Base-by-base conservation (phyloP, 2,329 filamentous ascomycete species). In the Colletotrichum magnum region DNA sequence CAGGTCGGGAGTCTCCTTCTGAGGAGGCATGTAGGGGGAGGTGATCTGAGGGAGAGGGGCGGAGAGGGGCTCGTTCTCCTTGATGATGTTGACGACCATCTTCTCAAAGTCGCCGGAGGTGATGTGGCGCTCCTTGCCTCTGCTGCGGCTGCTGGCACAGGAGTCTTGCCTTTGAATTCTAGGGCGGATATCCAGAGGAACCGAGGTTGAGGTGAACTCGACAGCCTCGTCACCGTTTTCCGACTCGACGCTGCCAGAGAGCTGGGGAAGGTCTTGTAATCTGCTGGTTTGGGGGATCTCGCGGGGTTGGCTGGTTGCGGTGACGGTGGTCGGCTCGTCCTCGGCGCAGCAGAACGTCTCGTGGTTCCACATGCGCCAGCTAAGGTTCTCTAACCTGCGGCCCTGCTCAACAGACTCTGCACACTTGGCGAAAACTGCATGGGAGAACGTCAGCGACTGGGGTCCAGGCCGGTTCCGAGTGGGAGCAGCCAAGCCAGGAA, bases 361-460 rank as follows among this genome's bases (percentile, higher is more conserved):
- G 76, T 94, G 89, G 76, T 94, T 97, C 95, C 95, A 98, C 71
- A 98, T 84, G 75, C 96, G 88, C 96, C 96, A 98, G 79, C 93
- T 97, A 72, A 99, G 86, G 83, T 99, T 98, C 80, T 98, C 96
- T 78, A 98, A 86, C 77, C 96, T 88, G 78, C 94, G 91, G 66
- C 96, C 96, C 81, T 98, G 93, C 79, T 97, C 94, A 79, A 98
- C 92, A 60, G 95, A 96, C 77, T 96, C 94, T 78, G 94, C 94
- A 81, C 95, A 97, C 83, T 94, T 94, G 59, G 94, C 95, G 79
- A 98, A 98, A 70, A 98, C 94, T 96, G 78, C 50, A 69, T 13
- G 39, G 47, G 47, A 12, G 62, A 58, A 48, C 52, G 65, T 69
- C 16, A 61, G 59, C 53, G 52, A 15, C 15, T 62, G 57, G 32